Base-by-base conservation (phyloP, 176 grass and related monocot genomes). In the Cenchrus fungigraminus region DNA sequence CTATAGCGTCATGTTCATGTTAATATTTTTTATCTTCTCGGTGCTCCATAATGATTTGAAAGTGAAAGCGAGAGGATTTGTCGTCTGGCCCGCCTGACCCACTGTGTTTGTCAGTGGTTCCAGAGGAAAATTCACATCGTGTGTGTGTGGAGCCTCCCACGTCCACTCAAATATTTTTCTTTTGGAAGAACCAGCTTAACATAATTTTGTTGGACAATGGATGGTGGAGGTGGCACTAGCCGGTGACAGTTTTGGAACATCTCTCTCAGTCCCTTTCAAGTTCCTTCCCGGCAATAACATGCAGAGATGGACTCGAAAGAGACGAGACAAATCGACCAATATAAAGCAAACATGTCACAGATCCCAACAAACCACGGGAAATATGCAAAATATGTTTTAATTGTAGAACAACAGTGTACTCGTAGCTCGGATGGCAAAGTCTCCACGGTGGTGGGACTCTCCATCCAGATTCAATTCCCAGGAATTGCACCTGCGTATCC, bases 41-140 rank as follows among this genome's bases (percentile, higher is more conserved):
- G 75, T 61, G 75, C 75, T 77, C 19, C 9, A 8, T 6, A 10
- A 60, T 77, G 45, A 40, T 46, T 46, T 77, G 56, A 77, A 22
- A 61, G n/a, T 9, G 75, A 77, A 60, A 45, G 17, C 20, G 12
- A 56, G 51, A 37, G 71, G 46, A 42, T 65, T 6, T 44, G 71
- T 43, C 29, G 29, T 15, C 1, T 73, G 44, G 11, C 6, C 1
- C 65, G 43, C 1, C 19, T 13, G 3, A 14, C 70, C 58, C 57
- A 4, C 19, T 53, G 12, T 67, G 45, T 73, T 62, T 63, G 28
- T 5, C 13, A 20, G 13, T 54, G 52, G 6, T 11, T 52, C 20
- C 4, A 12, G 44, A 71, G 68, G 8, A 49, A 71, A 71, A 40
- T 40, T 31, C 15, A 12, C 16, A 61, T 72, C 4, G 3, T 37